Evolutionary conservation across 305 asterid genomes (phyloP), one percentile per base, ranked within the genome.

Genomic region (Euphrasia arctica): DNA sequence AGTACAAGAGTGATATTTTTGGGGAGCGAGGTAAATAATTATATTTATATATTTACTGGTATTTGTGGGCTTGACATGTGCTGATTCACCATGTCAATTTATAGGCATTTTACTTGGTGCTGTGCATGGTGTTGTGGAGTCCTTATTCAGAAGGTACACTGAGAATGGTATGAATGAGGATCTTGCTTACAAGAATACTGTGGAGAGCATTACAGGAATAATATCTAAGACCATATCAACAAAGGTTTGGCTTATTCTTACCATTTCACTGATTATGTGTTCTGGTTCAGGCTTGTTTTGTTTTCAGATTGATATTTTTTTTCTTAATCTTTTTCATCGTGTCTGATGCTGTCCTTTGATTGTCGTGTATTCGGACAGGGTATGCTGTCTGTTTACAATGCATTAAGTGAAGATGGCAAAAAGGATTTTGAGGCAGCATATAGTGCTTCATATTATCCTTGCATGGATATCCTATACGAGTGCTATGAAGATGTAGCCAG

Each of bases 401-500:
- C 96, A 67, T 73, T 93, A 39, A 78, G 80, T 28, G 95, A 79
- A 52, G 95, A 90, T 60, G 97, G 77, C 62, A 93, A 90, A 81
- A 86, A 29, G 72, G 95, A 88, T 45, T 93, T 93, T 50, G 94
- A 87, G 78, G 60, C 78, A 56, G 98, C 95, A 15, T 91, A 91
- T 10, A 91, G 96, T 60, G 96, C 96, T 71, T 85, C 98, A 0
- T 91, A 52, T 73, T 89, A 91, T 75, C 98, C 98, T 13, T 86
- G 98, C 84, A 91, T 91, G 98, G 98, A 91, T 70, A 91, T 91
- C 70, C 75, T 91, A 36, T 91, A 91, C 4, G 96, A 90, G 74
- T 92, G 94, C 83, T 92, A 90, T 56, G 99, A 93, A 78, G 99
- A 93, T 77, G 99, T 93, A 65, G 95, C 95, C 65, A 75, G 86